Evolutionary conservation across 2,329 filamentous ascomycete genomes (phyloP).

Genomic region (Aspergillus sp.): DNA sequence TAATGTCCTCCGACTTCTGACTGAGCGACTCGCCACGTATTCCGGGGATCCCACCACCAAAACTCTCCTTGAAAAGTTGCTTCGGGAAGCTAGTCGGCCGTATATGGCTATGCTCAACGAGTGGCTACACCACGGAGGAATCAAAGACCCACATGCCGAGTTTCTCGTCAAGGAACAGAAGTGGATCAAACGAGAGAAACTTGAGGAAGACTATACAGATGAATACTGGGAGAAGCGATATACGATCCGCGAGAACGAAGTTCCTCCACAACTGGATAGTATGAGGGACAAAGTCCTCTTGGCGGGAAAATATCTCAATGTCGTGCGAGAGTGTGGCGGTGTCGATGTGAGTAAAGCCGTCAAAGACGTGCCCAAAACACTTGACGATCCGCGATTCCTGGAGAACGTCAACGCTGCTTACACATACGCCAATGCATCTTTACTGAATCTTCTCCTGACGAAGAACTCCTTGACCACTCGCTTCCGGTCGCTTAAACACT

Average conservation of each 20-base stretch:
- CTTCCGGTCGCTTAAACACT: constrained; percentile 90
- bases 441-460: constrained; percentile 86
- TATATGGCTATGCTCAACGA: constrained; percentile 99
- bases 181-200: constrained; percentile 83
- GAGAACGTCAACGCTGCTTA: constrained; percentile 97
- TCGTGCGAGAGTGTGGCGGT: constrained; percentile 93
- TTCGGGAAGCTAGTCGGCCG: constrained; percentile 84
- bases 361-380: constrained; percentile 82
- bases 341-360: constrained; percentile 90
- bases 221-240: constrained; percentile 99
- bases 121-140: constrained; percentile 94
- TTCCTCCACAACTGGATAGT: constrained; percentile 85
- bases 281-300: constrained; percentile 93
- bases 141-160: constrained; percentile 89
- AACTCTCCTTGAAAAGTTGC: constrained; percentile 72
- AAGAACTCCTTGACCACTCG: constrained; percentile 87
- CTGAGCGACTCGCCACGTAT: constrained; percentile 79
- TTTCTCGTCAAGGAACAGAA: constrained; percentile 95
- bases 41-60: constrained; percentile 89
- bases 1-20: constrained; percentile 84
- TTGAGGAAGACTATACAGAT: constrained; percentile 96
- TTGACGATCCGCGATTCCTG: constrained; percentile 86
- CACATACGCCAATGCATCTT: constrained; percentile 88
- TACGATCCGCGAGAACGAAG: constrained; percentile 84
- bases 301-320: constrained; percentile 96